Evolutionary conservation across 306 rosid genomes (phyloP).

Genomic region (Cyclanthera cordifolia): DNA sequence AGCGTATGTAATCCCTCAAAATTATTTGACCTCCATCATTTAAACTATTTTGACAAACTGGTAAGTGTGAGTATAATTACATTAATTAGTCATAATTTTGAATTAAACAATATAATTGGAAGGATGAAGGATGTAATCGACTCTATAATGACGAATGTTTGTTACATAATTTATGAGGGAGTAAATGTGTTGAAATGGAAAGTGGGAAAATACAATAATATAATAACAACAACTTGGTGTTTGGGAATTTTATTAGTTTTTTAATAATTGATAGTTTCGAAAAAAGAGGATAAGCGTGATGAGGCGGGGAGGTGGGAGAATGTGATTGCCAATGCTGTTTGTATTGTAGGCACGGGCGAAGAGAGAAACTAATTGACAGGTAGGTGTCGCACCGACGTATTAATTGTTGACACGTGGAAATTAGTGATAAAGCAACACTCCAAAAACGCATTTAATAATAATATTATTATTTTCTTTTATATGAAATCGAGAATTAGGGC

Average conservation of each 20-base stretch:
- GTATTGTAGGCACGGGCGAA: background rate
- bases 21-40: too few relatives aligned
- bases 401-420: constrained; percentile 38
- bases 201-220: background rate
- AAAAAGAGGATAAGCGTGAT: constrained; percentile 1
- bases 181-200: background rate
- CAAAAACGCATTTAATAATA: too few relatives aligned
- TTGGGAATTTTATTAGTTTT: background rate
- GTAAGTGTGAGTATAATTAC: background rate
- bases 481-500: too few relatives aligned
- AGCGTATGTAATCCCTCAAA: too few relatives aligned
- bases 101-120: too few relatives aligned
- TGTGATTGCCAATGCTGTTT: background rate
- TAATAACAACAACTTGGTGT: background rate
- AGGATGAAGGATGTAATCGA: too few relatives aligned
- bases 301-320: background rate
- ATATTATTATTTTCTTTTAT: too few relatives aligned
- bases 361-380: constrained; percentile 14
- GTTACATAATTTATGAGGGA: background rate
- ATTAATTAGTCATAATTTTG: too few relatives aligned
- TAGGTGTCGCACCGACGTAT: constrained; percentile 29
- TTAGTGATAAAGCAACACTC: background rate
- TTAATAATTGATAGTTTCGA: background rate
- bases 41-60: too few relatives aligned
- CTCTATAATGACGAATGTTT: too few relatives aligned